Base-by-base conservation (phyloP, 2,329 filamentous ascomycete genomes). In the Epichloe brachyelytri region DNA sequence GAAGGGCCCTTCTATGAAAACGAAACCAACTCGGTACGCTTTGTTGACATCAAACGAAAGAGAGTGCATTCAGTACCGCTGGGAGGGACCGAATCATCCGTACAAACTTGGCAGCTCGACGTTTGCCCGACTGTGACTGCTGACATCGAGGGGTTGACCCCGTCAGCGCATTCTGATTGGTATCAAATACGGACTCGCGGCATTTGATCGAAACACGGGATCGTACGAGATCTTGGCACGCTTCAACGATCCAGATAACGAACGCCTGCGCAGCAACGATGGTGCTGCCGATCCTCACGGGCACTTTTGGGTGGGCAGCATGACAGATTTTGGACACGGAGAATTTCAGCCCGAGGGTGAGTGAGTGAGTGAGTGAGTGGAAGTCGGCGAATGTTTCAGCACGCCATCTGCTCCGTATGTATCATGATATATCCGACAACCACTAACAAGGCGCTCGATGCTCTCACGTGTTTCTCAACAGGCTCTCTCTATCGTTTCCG, bases 281-380 rank as follows among this genome's bases (percentile, higher is more conserved):
- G 89, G 89, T 45, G 85, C 82, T 5, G 81, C 87, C 48, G 89
- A 95, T 62, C 82, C 81, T 26, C 76, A 82, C 55, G 89, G 90
- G 34, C 75, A 88, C 36, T 93, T 91, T 69, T 95, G 88, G 85
- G 74, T 89, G 5, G 88, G 88, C 7, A 79, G 79, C 55, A 95
- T 95, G 86, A 93, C 88, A 55, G 88, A 95, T 62, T 79, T 80
- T 59, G 68, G 67, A 15, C 58, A 70, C 19, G 76, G 77, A 36
- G 66, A 68, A 3, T 84, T 87, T 51, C 72, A 82, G 60, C 71
- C 79, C 44, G 77, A 83, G 65, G 77, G 78, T 78, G 59, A 63
- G 69, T 50, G 22, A 15, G 4, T 36, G 33, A 19, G n/a, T n/a
- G 6, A 26, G 17, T 46, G 5, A 10, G 20, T 22, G 14, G 34